Evolutionary conservation across 768 basidiomycete species (phyloP).

Genomic region (Leucosporidium yakuticum): DNA sequence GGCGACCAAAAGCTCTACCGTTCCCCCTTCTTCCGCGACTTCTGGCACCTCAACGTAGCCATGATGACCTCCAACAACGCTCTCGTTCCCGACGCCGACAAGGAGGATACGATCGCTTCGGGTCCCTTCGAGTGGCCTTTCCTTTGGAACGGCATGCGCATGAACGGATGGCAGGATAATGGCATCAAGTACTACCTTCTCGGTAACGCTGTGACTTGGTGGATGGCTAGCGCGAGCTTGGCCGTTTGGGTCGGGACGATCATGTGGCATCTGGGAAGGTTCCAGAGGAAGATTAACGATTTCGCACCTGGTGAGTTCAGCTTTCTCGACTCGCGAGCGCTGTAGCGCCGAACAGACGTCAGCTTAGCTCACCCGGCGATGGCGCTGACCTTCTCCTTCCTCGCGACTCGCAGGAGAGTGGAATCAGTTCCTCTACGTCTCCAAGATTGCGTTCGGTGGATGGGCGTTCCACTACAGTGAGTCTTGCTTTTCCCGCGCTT

Average conservation of each 20-base stretch:
- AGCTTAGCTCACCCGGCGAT: not conserved
- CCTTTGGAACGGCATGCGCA: slow-evolving; percentile 78
- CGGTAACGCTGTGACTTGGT: slow-evolving; percentile 89
- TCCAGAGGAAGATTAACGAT: slow-evolving; percentile 83
- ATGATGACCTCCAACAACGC: slow-evolving; percentile 99
- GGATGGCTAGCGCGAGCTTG: slow-evolving; percentile 68
- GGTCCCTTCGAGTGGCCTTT: slow-evolving; percentile 90
- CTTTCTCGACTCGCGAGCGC: not conserved
- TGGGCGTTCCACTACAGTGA: slow-evolving; percentile 86
- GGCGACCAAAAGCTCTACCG: slow-evolving; percentile 76
- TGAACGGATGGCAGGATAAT: slow-evolving; percentile 91
- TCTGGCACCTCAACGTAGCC: slow-evolving; percentile 97
- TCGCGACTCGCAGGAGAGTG: slow-evolving; percentile 61
- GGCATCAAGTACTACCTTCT: slow-evolving; percentile 84
- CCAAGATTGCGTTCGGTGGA: slow-evolving; percentile 82
- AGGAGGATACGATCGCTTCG: slow-evolving; percentile 94
- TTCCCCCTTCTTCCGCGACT: slow-evolving; percentile 91
- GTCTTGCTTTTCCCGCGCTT: slow-evolving; percentile 38
- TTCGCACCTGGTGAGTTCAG: slow-evolving; percentile 69
- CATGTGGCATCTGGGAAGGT: slow-evolving; percentile 67
- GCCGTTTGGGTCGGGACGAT: slow-evolving; percentile 52
- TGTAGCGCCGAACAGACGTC: not conserved
- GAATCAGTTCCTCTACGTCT: slow-evolving; percentile 89
- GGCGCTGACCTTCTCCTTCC: not conserved
- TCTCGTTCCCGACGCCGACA: slow-evolving; percentile 92